Evolutionary conservation across 306 rosid genomes (phyloP), one percentile per base, ranked within the genome.

Genomic region (Argentina anserina): DNA sequence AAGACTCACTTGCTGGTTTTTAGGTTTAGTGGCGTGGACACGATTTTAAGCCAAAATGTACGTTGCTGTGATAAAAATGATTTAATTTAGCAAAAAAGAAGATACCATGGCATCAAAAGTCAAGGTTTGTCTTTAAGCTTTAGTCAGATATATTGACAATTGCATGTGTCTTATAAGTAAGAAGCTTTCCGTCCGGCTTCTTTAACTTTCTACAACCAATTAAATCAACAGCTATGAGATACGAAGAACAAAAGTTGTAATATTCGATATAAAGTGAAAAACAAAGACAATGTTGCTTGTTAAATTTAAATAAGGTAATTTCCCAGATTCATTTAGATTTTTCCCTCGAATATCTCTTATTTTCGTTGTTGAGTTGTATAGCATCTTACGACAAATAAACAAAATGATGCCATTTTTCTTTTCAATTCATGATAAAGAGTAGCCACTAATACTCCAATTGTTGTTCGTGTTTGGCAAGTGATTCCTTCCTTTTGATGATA

Each of bases 401-500:
- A 7, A 36, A 36, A 70, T 18, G 15, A 49, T 50, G 63, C 47
- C 31, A 5, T n/a, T 69, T 39, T 74, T 65, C 36, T 43, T n/a
- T n/a, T 62, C 75, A 75, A 73, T 84, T 47, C 81, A 84, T 75
- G 86, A 74, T n/a, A 80, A 77, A 63, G 90, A 28, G 64, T 2
- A 5, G n/a, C 84, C 80, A 74, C 52, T 53, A 76, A 88, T 82
- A 75, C 86, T 80, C 82, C 66, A 84, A 80, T 76, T 82, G 80
- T 80, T 29, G 69, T 64, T 74, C 76, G 75, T 40, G 72, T 67
- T 63, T 60, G 70, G 62, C 60, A 80, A 78, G 79, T 50, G 88
- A 86, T 88, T 84, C 87, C 76, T 65, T 67, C 80, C 72, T 81
- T 74, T 74, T 2, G 64, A 14, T 70, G 47, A 73, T 70, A 59